Base-by-base conservation (phyloP, 371 early-diverging fungal species). In the Rhizopus delemar region DNA sequence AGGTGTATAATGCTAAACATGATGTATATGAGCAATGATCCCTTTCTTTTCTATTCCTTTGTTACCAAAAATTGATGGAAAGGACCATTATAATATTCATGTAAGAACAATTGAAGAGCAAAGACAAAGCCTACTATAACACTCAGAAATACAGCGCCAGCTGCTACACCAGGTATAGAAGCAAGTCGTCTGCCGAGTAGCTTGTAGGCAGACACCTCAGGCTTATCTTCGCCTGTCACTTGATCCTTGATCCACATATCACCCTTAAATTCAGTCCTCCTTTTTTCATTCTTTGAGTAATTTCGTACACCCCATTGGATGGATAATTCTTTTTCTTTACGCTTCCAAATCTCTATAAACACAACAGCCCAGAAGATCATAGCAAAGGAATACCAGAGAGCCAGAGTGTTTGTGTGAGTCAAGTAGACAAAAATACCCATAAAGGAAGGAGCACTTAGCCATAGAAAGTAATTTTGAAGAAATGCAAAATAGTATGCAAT, bases 401-500 rank as follows among this genome's bases (percentile, higher is more conserved):
- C 85, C 56, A 89, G 85, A 35, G 78, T 63, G 22, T 66, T 68
- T 3, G 70, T 59, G 16, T 82, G 74, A 15, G 79, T 72, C 12
- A 85, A 65, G 60, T 86, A 87, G 51, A 84, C 77, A 2, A 86
- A 34, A 4, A 85, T 29, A 15, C 94, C 94, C 4, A 88, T 54
- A 2, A 74, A 76, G 3, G 93, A 70, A 29, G 93, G 93, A 0
- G 71, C 69, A 35, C 80, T 70, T 6, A 95, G 78, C 83, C 87
- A 90, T 12, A 87, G 48, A 50, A 90, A 80, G 72, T 94, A 95
- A 65, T 82, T 88, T 73, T 94, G 93, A 4, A 94, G 73, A 68
- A 93, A 95, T 12, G 92, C 94, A 81, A 95, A 95, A 70, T 95
- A 94, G 71, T 85, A 88, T 11, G 93, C 92, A 50, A 93, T 78